Evolutionary conservation across 768 basidiomycete species (phyloP).

Genomic region (Megacollybia marginata): DNA sequence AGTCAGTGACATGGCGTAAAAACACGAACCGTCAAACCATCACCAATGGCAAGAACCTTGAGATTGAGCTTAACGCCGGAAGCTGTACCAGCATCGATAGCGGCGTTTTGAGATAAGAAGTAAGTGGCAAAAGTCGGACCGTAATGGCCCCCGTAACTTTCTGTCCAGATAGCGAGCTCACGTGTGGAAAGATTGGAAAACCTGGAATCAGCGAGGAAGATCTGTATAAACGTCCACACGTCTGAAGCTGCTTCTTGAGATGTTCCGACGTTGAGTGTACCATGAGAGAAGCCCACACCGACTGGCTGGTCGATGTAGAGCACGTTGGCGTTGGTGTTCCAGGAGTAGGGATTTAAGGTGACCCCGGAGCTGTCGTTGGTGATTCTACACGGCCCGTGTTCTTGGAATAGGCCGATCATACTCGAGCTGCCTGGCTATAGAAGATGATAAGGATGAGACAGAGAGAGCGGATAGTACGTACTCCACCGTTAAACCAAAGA

Average conservation of each 20-base stretch:
- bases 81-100: conserved; percentile 38
- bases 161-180: conserved; percentile 35
- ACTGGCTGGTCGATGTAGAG: conserved; percentile 35
- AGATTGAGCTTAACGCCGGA: conserved; percentile 46
- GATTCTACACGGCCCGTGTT: conserved; percentile 48
- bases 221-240: conserved; percentile 33
- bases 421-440: conserved; percentile 25
- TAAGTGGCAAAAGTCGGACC: conserved; percentile 59
- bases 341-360: conserved; percentile 29
- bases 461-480: conserved; percentile 15
- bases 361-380: conserved; percentile 24
- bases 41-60: conserved; percentile 55
- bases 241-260: conserved; percentile 27
- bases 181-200: conserved; percentile 25
- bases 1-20: neutral
- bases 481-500: conserved; percentile 65
- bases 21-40: conserved; percentile 47
- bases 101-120: conserved; percentile 53
- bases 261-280: conserved; percentile 21
- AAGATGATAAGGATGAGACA: conserved; percentile 6
- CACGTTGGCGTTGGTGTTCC: conserved; percentile 31
- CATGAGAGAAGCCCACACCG: conserved; percentile 34
- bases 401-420: conserved; percentile 46
- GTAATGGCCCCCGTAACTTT: conserved; percentile 67
- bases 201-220: conserved; percentile 29